Conservation (phyloP, 352 stramenopile genomes). For the Phytophthora pistaciae region DNA sequence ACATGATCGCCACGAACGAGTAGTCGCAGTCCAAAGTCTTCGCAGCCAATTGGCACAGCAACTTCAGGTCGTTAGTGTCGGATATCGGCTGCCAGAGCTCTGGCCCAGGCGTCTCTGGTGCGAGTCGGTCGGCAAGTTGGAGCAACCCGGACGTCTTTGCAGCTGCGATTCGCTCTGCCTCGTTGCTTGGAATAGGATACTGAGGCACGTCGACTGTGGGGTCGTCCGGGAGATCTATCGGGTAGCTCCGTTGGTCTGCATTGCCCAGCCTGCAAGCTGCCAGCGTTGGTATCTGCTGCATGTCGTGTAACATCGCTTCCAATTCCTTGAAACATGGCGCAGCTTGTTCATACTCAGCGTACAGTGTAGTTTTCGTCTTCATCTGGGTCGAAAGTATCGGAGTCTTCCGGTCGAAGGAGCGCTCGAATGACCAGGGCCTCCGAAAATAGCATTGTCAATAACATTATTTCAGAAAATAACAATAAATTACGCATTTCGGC, state of each 20-base stretch:
- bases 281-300: slow-evolving; percentile 11
- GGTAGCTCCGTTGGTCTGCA: slow-evolving; percentile 8
- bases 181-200: slow-evolving; percentile 28
- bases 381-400: not conserved
- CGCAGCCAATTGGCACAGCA: slow-evolving; percentile 54
- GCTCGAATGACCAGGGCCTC: slow-evolving; percentile 11
- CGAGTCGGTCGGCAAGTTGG: slow-evolving; percentile 13
- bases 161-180: slow-evolving; percentile 23
- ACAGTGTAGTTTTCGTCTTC: slow-evolving; percentile 3
- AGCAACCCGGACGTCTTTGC: slow-evolving; percentile 6
- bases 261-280: slow-evolving; percentile 23
- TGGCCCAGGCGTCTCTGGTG: slow-evolving; percentile 7
- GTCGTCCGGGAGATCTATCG: slow-evolving; percentile 12
- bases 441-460: no score
- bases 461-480: no score
- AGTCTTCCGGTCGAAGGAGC: slow-evolving; percentile 17
- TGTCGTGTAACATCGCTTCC: slow-evolving; percentile 8
- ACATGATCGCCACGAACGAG: slow-evolving; percentile 59
- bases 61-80: slow-evolving; percentile 49
- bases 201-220: slow-evolving; percentile 12
- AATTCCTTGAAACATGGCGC: slow-evolving; percentile 11
- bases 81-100: slow-evolving; percentile 13
- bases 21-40: slow-evolving; percentile 51
- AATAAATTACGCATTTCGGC: no score
- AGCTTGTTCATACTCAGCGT: not conserved